Evolutionary conservation across 2,329 filamentous ascomycete genomes (phyloP).

Genomic region (Cordyceps javanica): DNA sequence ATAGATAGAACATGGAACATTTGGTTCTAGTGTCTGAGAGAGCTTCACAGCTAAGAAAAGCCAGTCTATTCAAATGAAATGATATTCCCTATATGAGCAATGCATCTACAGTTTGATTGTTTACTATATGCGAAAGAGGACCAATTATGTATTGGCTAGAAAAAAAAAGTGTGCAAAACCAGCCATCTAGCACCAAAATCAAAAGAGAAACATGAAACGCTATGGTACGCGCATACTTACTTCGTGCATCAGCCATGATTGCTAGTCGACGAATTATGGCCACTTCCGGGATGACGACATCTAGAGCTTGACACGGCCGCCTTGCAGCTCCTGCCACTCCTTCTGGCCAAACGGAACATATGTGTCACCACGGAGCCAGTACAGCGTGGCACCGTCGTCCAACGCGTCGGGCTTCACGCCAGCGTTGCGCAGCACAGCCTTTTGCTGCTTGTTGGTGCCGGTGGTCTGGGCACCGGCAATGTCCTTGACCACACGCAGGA

Average conservation of each 20-base stretch:
- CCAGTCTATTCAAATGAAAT: not conserved
- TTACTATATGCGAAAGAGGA: not conserved
- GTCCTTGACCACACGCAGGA: constrained; percentile 60
- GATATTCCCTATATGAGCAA: not conserved
- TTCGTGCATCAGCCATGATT: not conserved
- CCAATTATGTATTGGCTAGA: too few species aligned
- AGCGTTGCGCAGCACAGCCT: constrained; percentile 62
- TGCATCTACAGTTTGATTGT: not conserved
- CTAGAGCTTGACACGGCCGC: constrained; percentile 65
- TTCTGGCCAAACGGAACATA: constrained; percentile 62
- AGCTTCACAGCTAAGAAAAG: constrained; percentile 9
- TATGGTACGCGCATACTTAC: too few species aligned
- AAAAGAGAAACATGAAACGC: not conserved
- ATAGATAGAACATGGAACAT: not conserved
- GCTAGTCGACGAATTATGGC: too few species aligned
- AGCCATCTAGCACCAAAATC: not conserved
- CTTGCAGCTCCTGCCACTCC: constrained; percentile 65
- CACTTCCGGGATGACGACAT: not conserved
- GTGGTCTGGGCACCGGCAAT: constrained; percentile 56
- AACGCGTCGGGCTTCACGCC: constrained; percentile 58
- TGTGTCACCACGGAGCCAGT: constrained; percentile 58
- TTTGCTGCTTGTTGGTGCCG: constrained; percentile 86
- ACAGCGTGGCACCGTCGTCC: constrained; percentile 38
- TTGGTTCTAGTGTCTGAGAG: not conserved
- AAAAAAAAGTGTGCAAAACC: not conserved